phyloP scores from a whole-genome alignment of 208 protist species.

The Wallacemonas sp. region DNA sequence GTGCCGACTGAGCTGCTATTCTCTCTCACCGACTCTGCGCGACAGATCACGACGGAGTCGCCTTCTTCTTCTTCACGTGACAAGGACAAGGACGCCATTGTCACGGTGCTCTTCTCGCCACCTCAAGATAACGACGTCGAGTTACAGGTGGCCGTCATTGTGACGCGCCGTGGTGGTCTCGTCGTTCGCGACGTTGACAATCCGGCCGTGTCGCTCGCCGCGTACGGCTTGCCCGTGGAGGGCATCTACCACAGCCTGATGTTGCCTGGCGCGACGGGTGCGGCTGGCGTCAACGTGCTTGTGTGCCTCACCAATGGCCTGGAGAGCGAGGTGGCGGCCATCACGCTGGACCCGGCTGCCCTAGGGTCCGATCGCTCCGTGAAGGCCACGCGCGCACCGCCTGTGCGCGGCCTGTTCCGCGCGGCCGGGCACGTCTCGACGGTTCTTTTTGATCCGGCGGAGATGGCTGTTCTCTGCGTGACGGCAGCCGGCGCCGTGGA shows the following conservation, averaged over 20 bases:
- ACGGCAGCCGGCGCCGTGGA: constrained; percentile 55
- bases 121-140: background rate
- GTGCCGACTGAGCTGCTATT: background rate
- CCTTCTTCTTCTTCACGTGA: background rate
- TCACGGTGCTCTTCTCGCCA: constrained; percentile 3
- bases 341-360: constrained; percentile 1
- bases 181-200: background rate
- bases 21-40: background rate
- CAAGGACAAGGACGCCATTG: background rate
- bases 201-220: background rate
- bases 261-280: background rate
- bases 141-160: background rate
- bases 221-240: background rate
- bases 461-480: constrained; percentile 38
- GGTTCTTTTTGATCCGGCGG: constrained; percentile 31
- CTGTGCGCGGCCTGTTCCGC: constrained; percentile 44
- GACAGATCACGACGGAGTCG: background rate
- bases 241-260: background rate
- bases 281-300: constrained; percentile 14
- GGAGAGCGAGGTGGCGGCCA: constrained; percentile 1
- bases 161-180: background rate
- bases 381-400: background rate
- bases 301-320: constrained; percentile 15
- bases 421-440: constrained; percentile 33
- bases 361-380: background rate